Evolutionary conservation across 441 rosid species (phyloP), one percentile per base, ranked within the genome.

Genomic region (Codiaeum variegatum): DNA sequence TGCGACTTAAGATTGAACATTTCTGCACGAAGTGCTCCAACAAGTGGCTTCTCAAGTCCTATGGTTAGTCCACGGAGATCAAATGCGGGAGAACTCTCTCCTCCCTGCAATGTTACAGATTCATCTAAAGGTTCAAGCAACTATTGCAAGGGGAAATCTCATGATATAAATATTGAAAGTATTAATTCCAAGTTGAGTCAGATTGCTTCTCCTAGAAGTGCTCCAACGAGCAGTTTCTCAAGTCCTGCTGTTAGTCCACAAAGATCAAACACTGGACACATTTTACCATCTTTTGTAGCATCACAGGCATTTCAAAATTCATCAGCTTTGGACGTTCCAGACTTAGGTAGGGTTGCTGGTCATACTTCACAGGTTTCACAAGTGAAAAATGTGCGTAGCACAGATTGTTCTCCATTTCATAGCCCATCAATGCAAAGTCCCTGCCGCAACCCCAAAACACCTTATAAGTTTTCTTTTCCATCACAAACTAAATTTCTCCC

Each of bases 171-270:
- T 31, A 16, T 38, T 69, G 80, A 76, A 60, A 61, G 21, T 44
- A 64, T 19, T 65, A 64, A 46, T 72, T 65, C 59, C 75, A 79
- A 79, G 44, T 70, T 56, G 66, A 78, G 76, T 76, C 36, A 23
- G 67, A 60, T 79, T 62, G 74, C 69, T 38, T 75, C 80, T 36
- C 80, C 85, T n/a, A 73, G 81, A 68, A 88, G 89, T 67, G 89
- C 89, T 69, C 90, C 89, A 23, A 76, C 87, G 10, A 84, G 85
- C 75, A 74, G 80, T 77, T 73, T 78, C 44, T 79, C 87, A 23
- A 85, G 87, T 80, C 89, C 87, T 66, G 73, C 56, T n/a, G 74
- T 80, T 62, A 85, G 88, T 70, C 87, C 88, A 3, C 76, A 64
- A 74, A 81, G 84, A 79, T 76, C 83, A n/a, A 61, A 69, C 40